Percentiles rank a stretch among this genome's conserved stretches.
phyloP scores from a whole-genome alignment of 2,329 filamentous ascomycete species.

The Aspergillus fijiensis region DNA sequence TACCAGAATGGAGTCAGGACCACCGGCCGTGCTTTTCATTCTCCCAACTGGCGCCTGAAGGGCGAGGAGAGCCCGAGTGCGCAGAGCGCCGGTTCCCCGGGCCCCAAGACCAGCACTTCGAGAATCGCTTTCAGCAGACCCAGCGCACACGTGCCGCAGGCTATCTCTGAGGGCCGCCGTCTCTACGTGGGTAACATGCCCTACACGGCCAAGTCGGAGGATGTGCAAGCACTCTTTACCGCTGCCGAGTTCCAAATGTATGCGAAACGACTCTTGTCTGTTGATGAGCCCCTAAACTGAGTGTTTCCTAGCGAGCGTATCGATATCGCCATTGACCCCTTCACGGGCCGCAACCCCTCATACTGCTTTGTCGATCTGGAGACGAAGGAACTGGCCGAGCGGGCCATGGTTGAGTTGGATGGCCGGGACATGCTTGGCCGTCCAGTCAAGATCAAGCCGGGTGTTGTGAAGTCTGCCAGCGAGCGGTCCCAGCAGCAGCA shows the following conservation, averaged over 20 bases:
- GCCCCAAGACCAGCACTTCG: constrained; percentile 30
- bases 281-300: constrained; percentile 18
- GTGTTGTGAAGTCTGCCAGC: constrained; percentile 54
- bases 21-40: constrained; percentile 40
- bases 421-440: constrained; percentile 58
- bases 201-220: constrained; percentile 53
- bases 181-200: constrained; percentile 58
- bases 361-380: constrained; percentile 73
- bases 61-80: constrained; percentile 35
- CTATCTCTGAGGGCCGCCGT: constrained; percentile 44
- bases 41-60: constrained; percentile 45
- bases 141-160: constrained; percentile 34
- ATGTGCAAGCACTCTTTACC: constrained; percentile 51
- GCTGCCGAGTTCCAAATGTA: constrained; percentile 41
- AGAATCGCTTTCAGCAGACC: constrained; percentile 32
- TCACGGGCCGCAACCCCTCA: constrained; percentile 67
- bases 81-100: constrained; percentile 28
- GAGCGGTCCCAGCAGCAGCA: constrained; percentile 29
- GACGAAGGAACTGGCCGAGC: constrained; percentile 56
- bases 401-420: constrained; percentile 58
- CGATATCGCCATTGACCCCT: constrained; percentile 67
- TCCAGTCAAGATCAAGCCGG: constrained; percentile 63
- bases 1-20: constrained; percentile 36
- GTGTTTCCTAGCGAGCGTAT: constrained; percentile 53
- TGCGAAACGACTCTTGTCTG: constrained; percentile 6